Evolutionary conservation across 2,329 filamentous ascomycete species (phyloP).

Genomic region (Aureobasidium sp.): DNA sequence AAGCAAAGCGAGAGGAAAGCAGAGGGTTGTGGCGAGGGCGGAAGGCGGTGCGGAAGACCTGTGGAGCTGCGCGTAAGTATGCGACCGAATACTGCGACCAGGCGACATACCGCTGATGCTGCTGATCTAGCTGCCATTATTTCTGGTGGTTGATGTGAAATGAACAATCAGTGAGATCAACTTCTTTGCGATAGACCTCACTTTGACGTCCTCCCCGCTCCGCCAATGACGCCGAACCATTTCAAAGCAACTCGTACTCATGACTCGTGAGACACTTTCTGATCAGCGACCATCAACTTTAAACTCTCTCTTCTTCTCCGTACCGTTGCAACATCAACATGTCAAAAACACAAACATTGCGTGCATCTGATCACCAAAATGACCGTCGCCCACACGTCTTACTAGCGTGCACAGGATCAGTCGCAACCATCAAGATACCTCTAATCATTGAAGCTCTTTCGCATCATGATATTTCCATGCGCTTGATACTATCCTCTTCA

Average conservation of each 20-base stretch:
- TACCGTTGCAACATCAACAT: neutral
- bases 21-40: conserved; percentile 32
- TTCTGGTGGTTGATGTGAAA: neutral
- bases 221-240: conserved; percentile 11
- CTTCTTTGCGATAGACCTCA: neutral
- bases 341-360: conserved; percentile 16
- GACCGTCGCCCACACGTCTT: conserved; percentile 54
- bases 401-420: conserved; percentile 60
- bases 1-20: conserved; percentile 36
- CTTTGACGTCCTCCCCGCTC: neutral
- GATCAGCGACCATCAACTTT: neutral
- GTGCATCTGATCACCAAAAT: conserved; percentile 28
- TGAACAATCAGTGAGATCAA: neutral
- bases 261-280: conserved; percentile 1
- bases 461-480: conserved; percentile 59
- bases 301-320: neutral
- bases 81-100: neutral
- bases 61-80: neutral
- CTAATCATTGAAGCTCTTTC: conserved; percentile 46
- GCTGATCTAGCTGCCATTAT: conserved; percentile 13
- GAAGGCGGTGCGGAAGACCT: conserved; percentile 40
- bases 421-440: conserved; percentile 76
- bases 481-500: conserved; percentile 69
- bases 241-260: conserved; percentile 3
- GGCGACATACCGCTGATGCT: conserved; percentile 11